Conservation (phyloP, 2,329 filamentous ascomycete species). For the Hypoxylon sp. region DNA sequence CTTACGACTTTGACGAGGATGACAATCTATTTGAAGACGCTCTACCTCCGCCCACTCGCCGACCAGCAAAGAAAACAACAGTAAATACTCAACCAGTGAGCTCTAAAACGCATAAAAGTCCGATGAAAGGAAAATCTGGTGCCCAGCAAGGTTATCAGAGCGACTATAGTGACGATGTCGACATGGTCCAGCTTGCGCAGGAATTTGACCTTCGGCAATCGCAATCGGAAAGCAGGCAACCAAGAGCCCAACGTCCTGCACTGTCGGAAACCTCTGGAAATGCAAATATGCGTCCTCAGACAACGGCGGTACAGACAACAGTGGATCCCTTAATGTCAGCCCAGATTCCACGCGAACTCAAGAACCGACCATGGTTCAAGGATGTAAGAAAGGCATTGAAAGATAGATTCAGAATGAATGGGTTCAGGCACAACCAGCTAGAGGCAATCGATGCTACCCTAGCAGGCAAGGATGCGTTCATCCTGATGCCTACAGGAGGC, state of each 20-base stretch:
- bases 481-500: constrained; percentile 97
- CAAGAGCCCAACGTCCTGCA: constrained; percentile 52
- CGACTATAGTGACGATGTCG: constrained; percentile 64
- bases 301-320: constrained; percentile 51
- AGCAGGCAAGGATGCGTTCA: constrained; percentile 87
- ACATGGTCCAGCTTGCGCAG: constrained; percentile 66
- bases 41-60: constrained; percentile 31
- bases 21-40: constrained; percentile 49
- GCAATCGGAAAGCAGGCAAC: constrained; percentile 45
- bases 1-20: constrained; percentile 54
- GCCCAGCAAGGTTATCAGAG: constrained; percentile 51
- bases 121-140: constrained; percentile 38
- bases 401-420: constrained; percentile 84
- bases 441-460: constrained; percentile 97
- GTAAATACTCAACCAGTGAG: constrained; percentile 26
- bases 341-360: constrained; percentile 63
- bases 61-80: constrained; percentile 23
- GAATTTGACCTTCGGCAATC: constrained; percentile 61
- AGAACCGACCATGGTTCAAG: constrained; percentile 83
- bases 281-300: constrained; percentile 52
- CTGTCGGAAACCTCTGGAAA: constrained; percentile 66
- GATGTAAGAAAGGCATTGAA: constrained; percentile 86
- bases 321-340: constrained; percentile 50
- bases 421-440: constrained; percentile 91
- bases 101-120: constrained; percentile 42